Evolutionary conservation across 2,329 filamentous ascomycete species (phyloP).

Genomic region (Colletotrichum trifolii): DNA sequence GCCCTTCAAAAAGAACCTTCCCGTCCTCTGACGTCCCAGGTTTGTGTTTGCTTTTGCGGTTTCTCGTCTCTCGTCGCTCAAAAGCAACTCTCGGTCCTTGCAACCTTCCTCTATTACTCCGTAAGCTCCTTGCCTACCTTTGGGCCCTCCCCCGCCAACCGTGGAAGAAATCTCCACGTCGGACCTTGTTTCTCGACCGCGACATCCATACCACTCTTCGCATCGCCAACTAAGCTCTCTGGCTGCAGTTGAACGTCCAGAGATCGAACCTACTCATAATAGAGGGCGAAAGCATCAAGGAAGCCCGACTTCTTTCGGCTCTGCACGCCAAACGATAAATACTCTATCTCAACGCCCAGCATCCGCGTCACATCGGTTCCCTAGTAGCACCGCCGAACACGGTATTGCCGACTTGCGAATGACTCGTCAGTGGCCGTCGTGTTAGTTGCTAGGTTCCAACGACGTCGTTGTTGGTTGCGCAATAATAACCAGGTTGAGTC

Average conservation of each 20-base stretch:
- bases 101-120: background rate
- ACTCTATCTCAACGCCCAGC: background rate
- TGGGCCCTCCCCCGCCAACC: background rate
- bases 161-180: no score
- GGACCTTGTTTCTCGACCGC: background rate
- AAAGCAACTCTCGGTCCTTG: no score
- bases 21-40: no score
- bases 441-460: background rate
- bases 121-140: background rate
- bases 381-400: background rate
- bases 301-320: background rate
- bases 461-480: background rate
- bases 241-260: no score
- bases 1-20: slow-evolving; percentile 2
- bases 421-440: background rate
- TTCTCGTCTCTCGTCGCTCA: background rate
- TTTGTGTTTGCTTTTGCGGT: no score
- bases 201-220: background rate
- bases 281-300: background rate
- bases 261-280: background rate
- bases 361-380: background rate
- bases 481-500: no score
- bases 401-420: background rate
- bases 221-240: background rate
- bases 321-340: background rate